A percentile compares a stretch with the other conserved stretches of the same genome.
phyloP scores from a whole-genome alignment of 148 eudicot species.

The Rhododendron griersonianum region DNA sequence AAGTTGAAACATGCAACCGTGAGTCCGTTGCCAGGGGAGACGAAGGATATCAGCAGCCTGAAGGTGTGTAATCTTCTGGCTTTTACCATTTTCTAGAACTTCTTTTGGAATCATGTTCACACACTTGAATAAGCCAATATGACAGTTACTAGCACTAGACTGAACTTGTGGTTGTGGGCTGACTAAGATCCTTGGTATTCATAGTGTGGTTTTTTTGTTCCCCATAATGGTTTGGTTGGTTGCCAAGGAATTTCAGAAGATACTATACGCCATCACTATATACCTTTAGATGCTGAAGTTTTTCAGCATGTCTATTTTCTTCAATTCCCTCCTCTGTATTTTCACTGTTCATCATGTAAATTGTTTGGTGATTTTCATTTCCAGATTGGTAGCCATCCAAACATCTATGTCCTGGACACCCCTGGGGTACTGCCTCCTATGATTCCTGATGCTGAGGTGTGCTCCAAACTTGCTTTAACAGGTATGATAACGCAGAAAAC shows the following conservation, averaged over 20 bases:
- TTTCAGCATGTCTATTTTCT: neutral
- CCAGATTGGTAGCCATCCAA: slow-evolving; percentile 96
- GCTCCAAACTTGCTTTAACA: slow-evolving; percentile 75
- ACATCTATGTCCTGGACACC: slow-evolving; percentile 74
- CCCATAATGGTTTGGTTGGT: neutral
- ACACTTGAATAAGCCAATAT: neutral
- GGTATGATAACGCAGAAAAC: neutral
- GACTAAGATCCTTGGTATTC: neutral
- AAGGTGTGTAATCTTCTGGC: slow-evolving; percentile 43
- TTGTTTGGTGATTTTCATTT: slow-evolving; percentile 7
- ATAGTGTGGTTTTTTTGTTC: neutral
- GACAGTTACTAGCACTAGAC: neutral
- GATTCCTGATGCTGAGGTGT: slow-evolving; percentile 41
- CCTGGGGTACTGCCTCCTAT: slow-evolving; percentile 77
- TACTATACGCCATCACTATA: neutral
- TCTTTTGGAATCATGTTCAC: neutral
- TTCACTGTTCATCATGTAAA: neutral
- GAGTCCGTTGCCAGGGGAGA: neutral
- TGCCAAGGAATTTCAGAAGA: neutral
- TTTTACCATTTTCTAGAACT: neutral
- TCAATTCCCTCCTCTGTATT: neutral
- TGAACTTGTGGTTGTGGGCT: neutral
- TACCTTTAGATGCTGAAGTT: neutral
- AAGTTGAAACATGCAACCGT: slow-evolving; percentile 71
- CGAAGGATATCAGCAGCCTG: slow-evolving; percentile 70